Percentiles rank a stretch among this genome's conserved stretches.
Conservation (phyloP, 495 filamentous ascomycete genomes). For the Polyplosphaeria fusca region DNA sequence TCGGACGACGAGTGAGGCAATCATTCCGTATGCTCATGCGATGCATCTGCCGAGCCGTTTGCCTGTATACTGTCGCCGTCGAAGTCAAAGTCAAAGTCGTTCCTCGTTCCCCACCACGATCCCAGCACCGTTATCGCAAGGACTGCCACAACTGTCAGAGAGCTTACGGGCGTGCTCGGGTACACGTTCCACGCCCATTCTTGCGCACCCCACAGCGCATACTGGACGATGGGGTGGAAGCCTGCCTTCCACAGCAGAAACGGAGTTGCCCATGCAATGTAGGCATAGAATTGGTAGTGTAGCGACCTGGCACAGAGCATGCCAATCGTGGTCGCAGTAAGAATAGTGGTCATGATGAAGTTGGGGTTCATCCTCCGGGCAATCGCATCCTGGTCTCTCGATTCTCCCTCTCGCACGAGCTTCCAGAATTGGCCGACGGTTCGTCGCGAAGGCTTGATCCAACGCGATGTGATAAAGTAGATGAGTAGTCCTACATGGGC, state of each 20-base stretch:
- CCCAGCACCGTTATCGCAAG: constrained; percentile 63
- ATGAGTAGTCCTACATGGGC: constrained; percentile 65
- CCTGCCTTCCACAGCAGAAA: constrained; percentile 85
- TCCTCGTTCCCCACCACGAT: constrained; percentile 58
- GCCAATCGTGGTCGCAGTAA: constrained; percentile 78
- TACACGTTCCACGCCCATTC: constrained; percentile 98
- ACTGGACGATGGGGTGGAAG: constrained; percentile 68
- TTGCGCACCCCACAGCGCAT: constrained; percentile 73
- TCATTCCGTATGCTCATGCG: constrained; percentile 30
- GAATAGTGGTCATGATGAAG: constrained; percentile 73
- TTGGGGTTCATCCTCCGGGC: constrained; percentile 61
- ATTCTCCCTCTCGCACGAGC: constrained; percentile 48
- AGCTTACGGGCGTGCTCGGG: constrained; percentile 83
- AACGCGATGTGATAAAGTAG: constrained; percentile 56
- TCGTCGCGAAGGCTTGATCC: constrained; percentile 53
- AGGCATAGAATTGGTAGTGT: constrained; percentile 97
- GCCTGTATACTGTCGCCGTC: constrained; percentile 14
- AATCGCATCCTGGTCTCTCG: constrained; percentile 55
- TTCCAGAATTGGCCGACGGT: constrained; percentile 50
- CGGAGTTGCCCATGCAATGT: constrained; percentile 86
- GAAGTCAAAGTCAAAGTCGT: too few species aligned
- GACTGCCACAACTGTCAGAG: constrained; percentile 67
- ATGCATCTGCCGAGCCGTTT: constrained; percentile 1
- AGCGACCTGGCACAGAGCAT: constrained; percentile 86
- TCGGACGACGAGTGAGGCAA: constrained; percentile 51